Base-by-base conservation (phyloP, 352 stramenopile genomes). In the Phytophthora tentaculata region DNA sequence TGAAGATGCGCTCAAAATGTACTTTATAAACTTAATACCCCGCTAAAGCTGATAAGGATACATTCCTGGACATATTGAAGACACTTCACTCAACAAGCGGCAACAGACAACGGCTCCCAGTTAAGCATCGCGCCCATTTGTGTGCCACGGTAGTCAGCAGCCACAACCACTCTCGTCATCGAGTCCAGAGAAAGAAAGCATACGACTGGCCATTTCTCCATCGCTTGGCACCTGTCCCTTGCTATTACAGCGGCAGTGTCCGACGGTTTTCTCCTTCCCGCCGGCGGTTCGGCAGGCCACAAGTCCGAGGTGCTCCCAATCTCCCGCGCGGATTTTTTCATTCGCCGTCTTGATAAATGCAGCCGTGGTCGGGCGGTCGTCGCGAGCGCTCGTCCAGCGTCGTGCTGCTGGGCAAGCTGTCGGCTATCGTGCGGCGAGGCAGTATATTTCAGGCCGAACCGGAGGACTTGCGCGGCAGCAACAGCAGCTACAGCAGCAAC, bases 381-480 rank as follows among this genome's bases (percentile, higher is more conserved):
- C 63, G 61, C 17, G 54, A 76, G 43, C 71, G 67, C 55, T 83
- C 77, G 20, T 85, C 76, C 28, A 80, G 76, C 50, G 76, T 75
- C 0, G 74, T 85, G 50, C 53, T 82, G 35, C 66, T 81, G 13
- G 75, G 79, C 65, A 83, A 84, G 50, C 59, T 87, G 20, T 83
- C 80, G 55, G 68, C 77, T 47, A 85, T 85, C 14, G 74, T 89
- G 44, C 76, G 79, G 20, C 81, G 79, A 44, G 57, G 58, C 9
- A 86, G 78, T 52, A 26, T 81, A 12, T 74, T 73, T n/a, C 59
- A 72, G 41, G 56, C 23, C 2, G 69, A 76, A 20, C 45, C 58
- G n/a, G 76, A 77, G 56, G 63, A 76, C 35, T 66, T 8, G 19
- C 51, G 52, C 9, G 58, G 37, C 57, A 76, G 61, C 51, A 69